Evolutionary conservation across 2,329 filamentous ascomycete genomes (phyloP), one percentile per base, ranked within the genome.

Genomic region (Sporothrix sp.): DNA sequence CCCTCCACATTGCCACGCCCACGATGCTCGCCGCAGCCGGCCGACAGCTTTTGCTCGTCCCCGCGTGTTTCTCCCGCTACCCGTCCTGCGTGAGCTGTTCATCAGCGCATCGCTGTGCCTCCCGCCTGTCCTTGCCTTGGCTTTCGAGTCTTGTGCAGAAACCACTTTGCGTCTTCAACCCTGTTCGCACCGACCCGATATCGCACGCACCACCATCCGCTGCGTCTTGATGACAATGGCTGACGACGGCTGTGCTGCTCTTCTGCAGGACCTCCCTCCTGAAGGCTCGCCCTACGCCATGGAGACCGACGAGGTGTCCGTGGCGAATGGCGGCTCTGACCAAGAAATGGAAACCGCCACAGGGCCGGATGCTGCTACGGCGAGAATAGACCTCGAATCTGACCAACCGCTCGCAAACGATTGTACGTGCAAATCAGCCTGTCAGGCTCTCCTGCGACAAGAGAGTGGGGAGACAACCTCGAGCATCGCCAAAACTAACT

Each of bases 251-350:
- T 36, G 38, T 48, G 51, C 13, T 14, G 70, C 14, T 14, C 10
- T 73, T 68, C 59, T 70, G 70, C 66, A 74, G 75, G 52, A 56
- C 39, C 32, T 38, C 45, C 62, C 62, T 63, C 52, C 53, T 11
- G 67, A 70, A 53, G 72, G 75, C 54, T 76, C 72, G 27, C 73
- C 74, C 14, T 77, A 72, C 63, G 71, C 76, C 60, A 77, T 78
- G 74, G 68, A 75, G 59, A 66, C 77, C 59, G 75, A 78, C 59
- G 71, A 73, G 58, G 72, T 75, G 4, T 32, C 53, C 57, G 73
- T 75, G 50, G 70, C 70, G 54, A 68, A 71, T 60, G 66, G 69
- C 50, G 30, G 42, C 5, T 62, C 66, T 53, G 76, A 79, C 57
- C 72, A 71, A 54, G 74, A 76, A 38, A 66, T 71, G 48, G 67